Conservation (phyloP, 495 filamentous ascomycete genomes). For the Penicillium crystallinum region DNA sequence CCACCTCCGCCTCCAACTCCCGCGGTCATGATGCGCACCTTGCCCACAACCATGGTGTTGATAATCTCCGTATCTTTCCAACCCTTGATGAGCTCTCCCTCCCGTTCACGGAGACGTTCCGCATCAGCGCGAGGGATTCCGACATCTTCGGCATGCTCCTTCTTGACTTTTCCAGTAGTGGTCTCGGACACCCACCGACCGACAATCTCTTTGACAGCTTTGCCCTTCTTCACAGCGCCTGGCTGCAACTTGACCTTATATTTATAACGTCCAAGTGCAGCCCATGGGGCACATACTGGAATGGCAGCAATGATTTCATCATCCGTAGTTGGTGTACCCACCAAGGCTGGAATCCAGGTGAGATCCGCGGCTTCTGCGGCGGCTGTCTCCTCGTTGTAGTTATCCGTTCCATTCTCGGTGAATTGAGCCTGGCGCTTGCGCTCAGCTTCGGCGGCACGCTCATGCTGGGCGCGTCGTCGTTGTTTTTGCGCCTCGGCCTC, state of each 20-base stretch:
- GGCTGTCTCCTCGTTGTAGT: conserved; percentile 52
- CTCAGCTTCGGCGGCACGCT: conserved; percentile 60
- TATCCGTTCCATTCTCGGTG: conserved; percentile 49
- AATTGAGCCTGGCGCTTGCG: conserved; percentile 53
- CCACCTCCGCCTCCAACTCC: conserved; percentile 37
- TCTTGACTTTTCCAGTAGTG: conserved; percentile 43
- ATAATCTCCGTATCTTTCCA: conserved; percentile 79
- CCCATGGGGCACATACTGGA: conserved; percentile 89
- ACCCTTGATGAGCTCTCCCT: conserved; percentile 74
- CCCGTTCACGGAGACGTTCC: conserved; percentile 75
- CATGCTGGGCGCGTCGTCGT: conserved; percentile 73
- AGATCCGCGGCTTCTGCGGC: conserved; percentile 43
- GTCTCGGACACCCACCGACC: conserved; percentile 61
- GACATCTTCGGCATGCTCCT: conserved; percentile 44
- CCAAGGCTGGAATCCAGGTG: conserved; percentile 63
- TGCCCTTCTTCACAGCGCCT: conserved; percentile 85
- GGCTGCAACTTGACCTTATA: conserved; percentile 93
- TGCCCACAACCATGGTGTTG: conserved; percentile 77
- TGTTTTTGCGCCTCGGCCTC: conserved; percentile 61
- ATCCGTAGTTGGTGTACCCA: conserved; percentile 70
- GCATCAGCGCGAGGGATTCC: conserved; percentile 55
- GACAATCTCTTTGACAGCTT: conserved; percentile 85
- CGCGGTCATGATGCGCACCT: conserved; percentile 71
- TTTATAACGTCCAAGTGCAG: conserved; percentile 69
- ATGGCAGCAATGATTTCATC: conserved; percentile 87